A percentile compares a stretch with the other conserved stretches of the same genome.
phyloP scores from a whole-genome alignment of 176 grass and related monocot genomes.

The Eleusine coracana region DNA sequence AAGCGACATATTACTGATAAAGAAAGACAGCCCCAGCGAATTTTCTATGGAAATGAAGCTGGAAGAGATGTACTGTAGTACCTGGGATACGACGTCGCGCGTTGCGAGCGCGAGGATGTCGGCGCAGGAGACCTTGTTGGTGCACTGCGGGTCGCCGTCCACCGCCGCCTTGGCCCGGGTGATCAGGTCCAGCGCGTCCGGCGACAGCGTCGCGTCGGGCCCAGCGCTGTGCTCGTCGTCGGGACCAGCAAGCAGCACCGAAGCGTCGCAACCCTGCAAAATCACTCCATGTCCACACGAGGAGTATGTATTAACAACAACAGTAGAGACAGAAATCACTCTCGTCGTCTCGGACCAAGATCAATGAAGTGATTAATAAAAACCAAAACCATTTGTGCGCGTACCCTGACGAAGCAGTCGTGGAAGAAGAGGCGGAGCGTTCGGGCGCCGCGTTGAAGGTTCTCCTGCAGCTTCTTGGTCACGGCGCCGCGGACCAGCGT shows the following conservation, averaged over 20 bases:
- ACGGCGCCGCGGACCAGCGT: slow-evolving; percentile 63
- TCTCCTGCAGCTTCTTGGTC: slow-evolving; percentile 49
- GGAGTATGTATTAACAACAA: no score
- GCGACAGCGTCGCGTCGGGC: slow-evolving; percentile 63
- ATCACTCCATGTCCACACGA: no score
- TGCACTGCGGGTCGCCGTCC: slow-evolving; percentile 56
- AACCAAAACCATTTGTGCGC: no score
- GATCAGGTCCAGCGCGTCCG: slow-evolving; percentile 65
- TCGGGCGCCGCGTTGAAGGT: slow-evolving; percentile 60
- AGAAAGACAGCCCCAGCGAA: background rate
- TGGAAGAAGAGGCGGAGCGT: slow-evolving; percentile 91
- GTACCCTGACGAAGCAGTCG: slow-evolving; percentile 84
- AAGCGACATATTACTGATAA: background rate
- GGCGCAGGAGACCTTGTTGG: slow-evolving; percentile 79
- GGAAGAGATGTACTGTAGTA: no score
- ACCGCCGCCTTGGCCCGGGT: slow-evolving; percentile 72
- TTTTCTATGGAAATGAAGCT: background rate
- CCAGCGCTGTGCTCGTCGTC: slow-evolving; percentile 62
- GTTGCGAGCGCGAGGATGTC: slow-evolving; percentile 75
- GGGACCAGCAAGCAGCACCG: slow-evolving; percentile 54
- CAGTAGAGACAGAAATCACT: no score
- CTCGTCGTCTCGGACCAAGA: no score
- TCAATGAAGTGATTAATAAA: no score
- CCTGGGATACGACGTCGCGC: slow-evolving; percentile 70
- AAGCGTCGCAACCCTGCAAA: slow-evolving; percentile 68